Evolutionary conservation across 208 protist species (phyloP).

Genomic region (Acanthamoeba castellanii): DNA sequence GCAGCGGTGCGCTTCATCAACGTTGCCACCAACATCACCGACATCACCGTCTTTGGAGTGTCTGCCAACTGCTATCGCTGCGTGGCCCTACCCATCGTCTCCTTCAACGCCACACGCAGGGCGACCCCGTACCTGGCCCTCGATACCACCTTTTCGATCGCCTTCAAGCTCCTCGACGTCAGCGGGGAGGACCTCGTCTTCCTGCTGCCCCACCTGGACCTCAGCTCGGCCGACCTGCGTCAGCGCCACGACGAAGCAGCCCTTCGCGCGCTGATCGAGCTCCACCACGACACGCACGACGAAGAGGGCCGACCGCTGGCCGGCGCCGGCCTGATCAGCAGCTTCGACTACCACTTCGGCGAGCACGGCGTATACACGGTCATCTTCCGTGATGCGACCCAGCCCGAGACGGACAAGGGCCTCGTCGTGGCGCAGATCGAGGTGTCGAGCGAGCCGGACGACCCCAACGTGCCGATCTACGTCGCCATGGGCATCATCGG

Average conservation of each 20-base stretch:
- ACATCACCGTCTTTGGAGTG: background rate
- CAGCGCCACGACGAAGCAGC: background rate
- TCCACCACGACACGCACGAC: constrained; percentile 24
- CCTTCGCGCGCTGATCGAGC: background rate
- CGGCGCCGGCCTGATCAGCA: background rate
- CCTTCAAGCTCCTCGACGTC: background rate
- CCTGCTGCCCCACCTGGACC: background rate
- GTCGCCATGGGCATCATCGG: constrained; percentile 8
- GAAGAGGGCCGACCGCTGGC: background rate
- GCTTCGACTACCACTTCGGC: constrained; percentile 21
- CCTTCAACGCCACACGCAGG: background rate
- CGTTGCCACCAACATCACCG: constrained; percentile 1
- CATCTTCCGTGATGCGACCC: background rate
- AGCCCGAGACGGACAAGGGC: background rate
- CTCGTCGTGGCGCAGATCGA: background rate
- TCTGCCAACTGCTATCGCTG: constrained; percentile 20
- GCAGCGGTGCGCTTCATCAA: constrained; percentile 18
- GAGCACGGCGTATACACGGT: constrained; percentile 14
- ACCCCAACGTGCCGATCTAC: constrained; percentile 25
- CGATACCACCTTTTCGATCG: constrained; percentile 6
- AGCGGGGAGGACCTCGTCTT: background rate
- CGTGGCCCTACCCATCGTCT: background rate
- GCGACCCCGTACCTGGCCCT: background rate
- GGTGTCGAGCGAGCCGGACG: background rate
- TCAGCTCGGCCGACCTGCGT: background rate